A percentile compares a stretch with the other conserved stretches of the same genome.
Conservation (phyloP, 1,284 basidiomycete species). For the Ganoderma lingzhi region DNA sequence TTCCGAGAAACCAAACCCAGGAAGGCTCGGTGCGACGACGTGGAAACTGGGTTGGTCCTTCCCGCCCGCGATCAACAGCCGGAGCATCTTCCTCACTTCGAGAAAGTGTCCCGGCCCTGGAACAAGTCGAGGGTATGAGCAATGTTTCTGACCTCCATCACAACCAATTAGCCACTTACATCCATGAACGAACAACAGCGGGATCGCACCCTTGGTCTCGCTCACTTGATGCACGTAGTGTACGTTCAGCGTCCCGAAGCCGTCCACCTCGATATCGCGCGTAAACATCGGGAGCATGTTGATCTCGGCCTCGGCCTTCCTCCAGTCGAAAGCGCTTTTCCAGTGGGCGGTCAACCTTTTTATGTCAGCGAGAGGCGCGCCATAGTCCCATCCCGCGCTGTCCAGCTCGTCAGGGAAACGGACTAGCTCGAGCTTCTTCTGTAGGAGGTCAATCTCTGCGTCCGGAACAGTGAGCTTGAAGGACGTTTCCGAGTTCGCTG, state of each 20-base stretch:
- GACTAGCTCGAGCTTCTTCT: constrained; percentile 49
- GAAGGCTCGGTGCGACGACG: constrained; percentile 53
- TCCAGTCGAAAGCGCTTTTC: constrained; percentile 57
- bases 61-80: constrained; percentile 33
- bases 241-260: constrained; percentile 50
- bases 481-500: constrained; percentile 38
- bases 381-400: constrained; percentile 53
- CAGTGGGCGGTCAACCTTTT: constrained; percentile 51
- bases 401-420: constrained; percentile 53
- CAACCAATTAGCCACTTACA: constrained; percentile 47
- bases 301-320: constrained; percentile 43
- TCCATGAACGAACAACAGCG: constrained; percentile 60
- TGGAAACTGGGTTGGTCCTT: constrained; percentile 48
- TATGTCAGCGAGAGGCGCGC: constrained; percentile 55
- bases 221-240: constrained; percentile 61
- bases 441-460: constrained; percentile 44
- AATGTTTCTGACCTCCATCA: no score
- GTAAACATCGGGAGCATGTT: constrained; percentile 16
- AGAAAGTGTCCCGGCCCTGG: constrained; percentile 54
- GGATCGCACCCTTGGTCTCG: constrained; percentile 49
- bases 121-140: not conserved
- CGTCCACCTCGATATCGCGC: constrained; percentile 51
- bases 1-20: constrained; percentile 49
- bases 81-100: constrained; percentile 46
- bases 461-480: constrained; percentile 54